A percentile compares a stretch with the other conserved stretches of the same genome.
These are phyloP conservation scores for Multifurca ochricompacta DNA, from an alignment of 768 basidiomycete genomes.

Conservation along the genomic window DNA sequence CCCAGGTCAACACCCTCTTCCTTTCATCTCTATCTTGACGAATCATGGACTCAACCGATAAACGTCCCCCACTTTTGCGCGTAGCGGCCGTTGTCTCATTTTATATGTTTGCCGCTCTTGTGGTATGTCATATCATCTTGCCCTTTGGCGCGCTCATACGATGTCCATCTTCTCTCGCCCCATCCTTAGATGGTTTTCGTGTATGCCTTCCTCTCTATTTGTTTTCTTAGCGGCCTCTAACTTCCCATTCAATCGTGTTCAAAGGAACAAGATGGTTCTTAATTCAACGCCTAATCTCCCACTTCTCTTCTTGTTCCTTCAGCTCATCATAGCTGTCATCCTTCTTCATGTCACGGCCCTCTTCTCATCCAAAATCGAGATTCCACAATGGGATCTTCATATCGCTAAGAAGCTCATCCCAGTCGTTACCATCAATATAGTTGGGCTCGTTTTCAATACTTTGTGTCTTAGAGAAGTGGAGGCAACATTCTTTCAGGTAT, in stretches of 20 bases:
- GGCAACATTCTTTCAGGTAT: slow-evolving; percentile 73
- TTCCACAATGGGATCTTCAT: slow-evolving; percentile 46
- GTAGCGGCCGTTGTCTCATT: slow-evolving; percentile 68
- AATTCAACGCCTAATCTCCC: slow-evolving; percentile 60
- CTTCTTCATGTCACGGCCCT: slow-evolving; percentile 50
- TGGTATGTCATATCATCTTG: slow-evolving; percentile 41
- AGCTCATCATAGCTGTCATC: slow-evolving; percentile 61
- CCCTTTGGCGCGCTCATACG: background rate
- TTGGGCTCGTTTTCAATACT: slow-evolving; percentile 72
- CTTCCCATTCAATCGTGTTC: background rate
- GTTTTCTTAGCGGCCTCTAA: slow-evolving; percentile 7
- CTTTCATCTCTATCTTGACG: background rate
- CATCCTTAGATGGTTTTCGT: slow-evolving; percentile 46
- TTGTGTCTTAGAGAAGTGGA: slow-evolving; percentile 73
- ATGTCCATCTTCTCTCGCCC: slow-evolving; percentile 2
- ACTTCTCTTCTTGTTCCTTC: slow-evolving; percentile 57
- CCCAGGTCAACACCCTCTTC: background rate
- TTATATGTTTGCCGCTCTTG: slow-evolving; percentile 70
- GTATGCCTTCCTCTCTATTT: slow-evolving; percentile 25
- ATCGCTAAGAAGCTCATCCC: slow-evolving; percentile 52
- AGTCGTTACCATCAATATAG: slow-evolving; percentile 60
- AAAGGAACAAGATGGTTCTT: slow-evolving; percentile 70
- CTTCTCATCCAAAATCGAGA: slow-evolving; percentile 42
- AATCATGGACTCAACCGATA: slow-evolving; percentile 29
- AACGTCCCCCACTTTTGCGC: slow-evolving; percentile 34